Evolutionary conservation across 805 yeast genomes (phyloP).

Genomic region (Debaryomyces tyrocola): DNA sequence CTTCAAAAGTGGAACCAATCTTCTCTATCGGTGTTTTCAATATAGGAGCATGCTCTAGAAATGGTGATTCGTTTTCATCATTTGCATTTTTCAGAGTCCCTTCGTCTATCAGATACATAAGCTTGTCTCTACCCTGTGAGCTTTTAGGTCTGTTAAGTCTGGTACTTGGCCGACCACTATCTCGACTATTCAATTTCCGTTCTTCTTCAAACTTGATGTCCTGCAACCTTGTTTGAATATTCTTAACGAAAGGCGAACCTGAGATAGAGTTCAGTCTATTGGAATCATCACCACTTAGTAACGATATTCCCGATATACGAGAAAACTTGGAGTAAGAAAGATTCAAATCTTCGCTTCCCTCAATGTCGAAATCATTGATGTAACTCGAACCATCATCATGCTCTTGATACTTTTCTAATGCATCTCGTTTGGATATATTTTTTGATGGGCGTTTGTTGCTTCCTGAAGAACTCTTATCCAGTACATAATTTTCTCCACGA

Average conservation of each 20-base stretch:
- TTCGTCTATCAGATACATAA: slow-evolving; percentile 5
- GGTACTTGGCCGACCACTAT: not conserved
- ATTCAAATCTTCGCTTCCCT: slow-evolving; percentile 21
- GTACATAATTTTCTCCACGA: not conserved
- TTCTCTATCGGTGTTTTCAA: not conserved
- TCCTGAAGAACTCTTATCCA: no score
- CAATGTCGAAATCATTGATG: slow-evolving; percentile 29
- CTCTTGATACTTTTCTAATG: slow-evolving; percentile 32
- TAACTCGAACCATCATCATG: slow-evolving; percentile 17
- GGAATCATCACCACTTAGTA: slow-evolving; percentile 8
- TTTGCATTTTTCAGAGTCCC: not conserved
- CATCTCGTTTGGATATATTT: slow-evolving; percentile 6
- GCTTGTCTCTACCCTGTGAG: not conserved
- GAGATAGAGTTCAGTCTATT: slow-evolving; percentile 1
- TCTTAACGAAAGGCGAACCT: slow-evolving; percentile 29
- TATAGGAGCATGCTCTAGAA: slow-evolving; percentile 9
- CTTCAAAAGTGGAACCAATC: not conserved
- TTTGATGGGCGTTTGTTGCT: not conserved
- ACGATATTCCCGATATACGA: slow-evolving; percentile 25
- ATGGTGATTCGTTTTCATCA: slow-evolving; percentile 18
- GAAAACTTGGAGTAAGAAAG: slow-evolving; percentile 40
- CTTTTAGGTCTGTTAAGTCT: not conserved
- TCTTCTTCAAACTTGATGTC: slow-evolving; percentile 11
- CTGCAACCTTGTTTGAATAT: slow-evolving; percentile 22
- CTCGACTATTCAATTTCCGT: not conserved